A percentile compares a stretch with the other conserved stretches of the same genome.
Conservation (phyloP, 345 rosid species). For the Euclidium syriacum region DNA sequence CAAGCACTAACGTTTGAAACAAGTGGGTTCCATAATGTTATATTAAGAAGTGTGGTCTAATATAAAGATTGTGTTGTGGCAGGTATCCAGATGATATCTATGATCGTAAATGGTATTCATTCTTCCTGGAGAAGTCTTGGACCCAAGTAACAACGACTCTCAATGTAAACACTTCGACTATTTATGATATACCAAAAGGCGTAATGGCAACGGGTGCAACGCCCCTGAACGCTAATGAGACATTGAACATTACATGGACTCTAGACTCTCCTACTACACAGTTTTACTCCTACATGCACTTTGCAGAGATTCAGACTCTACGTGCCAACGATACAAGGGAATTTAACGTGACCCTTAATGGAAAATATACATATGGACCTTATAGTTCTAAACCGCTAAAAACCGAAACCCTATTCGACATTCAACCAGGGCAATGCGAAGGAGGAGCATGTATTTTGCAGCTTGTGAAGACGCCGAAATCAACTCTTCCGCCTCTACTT, state of each 20-base stretch:
- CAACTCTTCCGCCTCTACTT: slow-evolving; percentile 50
- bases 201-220: slow-evolving; percentile 11
- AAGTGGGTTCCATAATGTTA: no score
- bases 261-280: slow-evolving; percentile 4
- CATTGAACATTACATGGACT: slow-evolving; percentile 15
- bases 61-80: slow-evolving; percentile 3
- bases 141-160: slow-evolving; percentile 15
- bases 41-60: neutral
- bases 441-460: slow-evolving; percentile 23
- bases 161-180: neutral
- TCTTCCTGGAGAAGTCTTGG: slow-evolving; percentile 13
- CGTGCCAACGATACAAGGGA: slow-evolving; percentile 37
- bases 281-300: slow-evolving; percentile 35
- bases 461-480: slow-evolving; percentile 17
- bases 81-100: slow-evolving; percentile 22
- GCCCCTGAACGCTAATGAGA: neutral
- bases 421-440: slow-evolving; percentile 19
- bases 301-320: slow-evolving; percentile 43
- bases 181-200: slow-evolving; percentile 5
- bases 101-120: slow-evolving; percentile 24
- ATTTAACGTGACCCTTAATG: slow-evolving; percentile 37
- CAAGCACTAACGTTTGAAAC: no score
- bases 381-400: slow-evolving; percentile 25
- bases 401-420: slow-evolving; percentile 14
- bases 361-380: slow-evolving; percentile 31